Evolutionary conservation across 257 asterid species (phyloP).

Genomic region (Nyctanthes arbortristis): DNA sequence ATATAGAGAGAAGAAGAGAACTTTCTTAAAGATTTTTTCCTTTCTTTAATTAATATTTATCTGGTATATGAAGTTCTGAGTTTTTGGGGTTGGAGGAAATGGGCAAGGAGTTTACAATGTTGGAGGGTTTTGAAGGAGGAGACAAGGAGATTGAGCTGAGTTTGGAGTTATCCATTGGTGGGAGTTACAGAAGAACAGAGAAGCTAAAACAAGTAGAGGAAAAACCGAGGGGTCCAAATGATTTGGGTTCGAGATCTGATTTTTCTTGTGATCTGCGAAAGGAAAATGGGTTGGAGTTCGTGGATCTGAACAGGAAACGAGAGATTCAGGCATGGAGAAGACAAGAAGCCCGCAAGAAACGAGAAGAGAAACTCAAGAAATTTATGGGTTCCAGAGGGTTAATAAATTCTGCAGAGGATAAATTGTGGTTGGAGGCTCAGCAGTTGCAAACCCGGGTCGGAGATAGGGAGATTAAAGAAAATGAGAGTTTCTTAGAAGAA

Average conservation of each 20-base stretch:
- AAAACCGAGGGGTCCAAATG: background rate
- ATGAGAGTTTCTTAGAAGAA: slow-evolving; percentile 26
- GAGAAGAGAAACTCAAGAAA: slow-evolving; percentile 44
- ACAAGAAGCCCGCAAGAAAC: slow-evolving; percentile 49
- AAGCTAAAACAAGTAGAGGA: no score
- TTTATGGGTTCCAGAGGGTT: slow-evolving; percentile 14
- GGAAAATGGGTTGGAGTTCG: slow-evolving; percentile 12
- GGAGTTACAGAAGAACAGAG: slow-evolving; percentile 41
- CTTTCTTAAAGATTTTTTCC: no score
- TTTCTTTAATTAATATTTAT: no score
- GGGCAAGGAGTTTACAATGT: slow-evolving; percentile 15
- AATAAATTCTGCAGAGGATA: slow-evolving; percentile 24
- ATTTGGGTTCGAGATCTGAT: slow-evolving; percentile 19
- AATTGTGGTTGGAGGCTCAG: slow-evolving; percentile 35
- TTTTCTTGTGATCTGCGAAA: background rate
- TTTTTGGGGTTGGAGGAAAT: background rate
- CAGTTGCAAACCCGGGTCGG: slow-evolving; percentile 31
- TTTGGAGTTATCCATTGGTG: slow-evolving; percentile 71
- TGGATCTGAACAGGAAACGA: slow-evolving; percentile 40
- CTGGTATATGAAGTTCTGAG: background rate
- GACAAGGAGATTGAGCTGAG: slow-evolving; percentile 51
- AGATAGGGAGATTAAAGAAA: slow-evolving; percentile 45
- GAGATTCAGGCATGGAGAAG: slow-evolving; percentile 60
- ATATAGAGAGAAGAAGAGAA: background rate
- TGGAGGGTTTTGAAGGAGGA: slow-evolving; percentile 33